Conservation (phyloP, 169 alveolate genomes). For the Plasmodium coatneyi region DNA sequence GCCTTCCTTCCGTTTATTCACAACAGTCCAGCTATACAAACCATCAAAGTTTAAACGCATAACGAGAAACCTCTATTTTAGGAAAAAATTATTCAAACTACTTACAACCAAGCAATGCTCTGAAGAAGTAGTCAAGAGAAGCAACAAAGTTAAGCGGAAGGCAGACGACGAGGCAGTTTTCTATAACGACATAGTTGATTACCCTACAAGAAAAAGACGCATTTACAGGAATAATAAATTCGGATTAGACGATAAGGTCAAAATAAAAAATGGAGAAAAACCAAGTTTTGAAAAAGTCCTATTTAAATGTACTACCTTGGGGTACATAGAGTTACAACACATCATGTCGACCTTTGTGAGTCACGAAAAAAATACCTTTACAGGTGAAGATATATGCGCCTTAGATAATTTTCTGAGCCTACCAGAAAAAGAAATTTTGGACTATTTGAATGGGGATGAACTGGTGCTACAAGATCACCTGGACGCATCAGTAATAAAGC, state of each 20-base stretch:
- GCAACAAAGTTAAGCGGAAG: not conserved
- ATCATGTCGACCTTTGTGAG: conserved; percentile 50
- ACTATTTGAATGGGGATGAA: conserved; percentile 50
- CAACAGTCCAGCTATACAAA: conserved; percentile 58
- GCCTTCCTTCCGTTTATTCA: not conserved
- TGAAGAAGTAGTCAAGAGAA: not conserved
- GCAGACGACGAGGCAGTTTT: conserved; percentile 2
- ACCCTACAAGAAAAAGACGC: conserved; percentile 27
- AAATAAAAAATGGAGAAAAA: not conserved
- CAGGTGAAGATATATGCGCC: conserved; percentile 15
- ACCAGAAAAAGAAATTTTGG: conserved; percentile 67
- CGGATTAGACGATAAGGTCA: not conserved
- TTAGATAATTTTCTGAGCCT: conserved; percentile 37
- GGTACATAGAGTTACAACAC: conserved; percentile 65
- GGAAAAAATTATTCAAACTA: conserved; percentile 43
- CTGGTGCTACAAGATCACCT: conserved; percentile 28
- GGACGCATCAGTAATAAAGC: conserved; percentile 20
- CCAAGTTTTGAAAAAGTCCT: conserved; percentile 32
- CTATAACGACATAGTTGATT: conserved; percentile 9
- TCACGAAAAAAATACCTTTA: conserved; percentile 32
- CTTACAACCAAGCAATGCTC: not conserved
- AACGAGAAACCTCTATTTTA: conserved; percentile 47
- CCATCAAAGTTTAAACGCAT: conserved; percentile 62
- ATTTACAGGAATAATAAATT: conserved; percentile 66
- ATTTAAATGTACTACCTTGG: conserved; percentile 40